These are phyloP conservation scores for Nannizziopsis barbatae DNA, from an alignment of 2,329 filamentous ascomycete genomes.

Conservation along the genomic window DNA sequence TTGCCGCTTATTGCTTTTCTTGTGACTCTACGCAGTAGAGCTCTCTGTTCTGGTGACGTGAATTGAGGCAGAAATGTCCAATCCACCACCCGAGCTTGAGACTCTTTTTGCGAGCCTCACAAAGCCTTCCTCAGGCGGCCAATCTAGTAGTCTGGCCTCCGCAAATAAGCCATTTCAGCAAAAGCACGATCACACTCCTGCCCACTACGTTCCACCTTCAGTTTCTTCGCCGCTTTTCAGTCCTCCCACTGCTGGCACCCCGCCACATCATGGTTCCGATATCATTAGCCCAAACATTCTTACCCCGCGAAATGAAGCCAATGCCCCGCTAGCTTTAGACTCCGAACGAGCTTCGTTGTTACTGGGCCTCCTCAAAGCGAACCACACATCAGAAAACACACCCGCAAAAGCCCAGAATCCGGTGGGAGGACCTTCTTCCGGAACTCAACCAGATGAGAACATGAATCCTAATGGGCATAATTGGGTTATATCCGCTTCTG, in stretches of 20 bases:
- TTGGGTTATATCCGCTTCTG: conserved; percentile 43
- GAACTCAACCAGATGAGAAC: conserved; percentile 23
- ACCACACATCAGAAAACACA: conserved; percentile 26
- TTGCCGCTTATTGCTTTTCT: conserved; percentile 19
- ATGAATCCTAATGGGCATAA: conserved; percentile 22
- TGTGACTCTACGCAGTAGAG: conserved; percentile 19
- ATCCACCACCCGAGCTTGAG: conserved; percentile 36
- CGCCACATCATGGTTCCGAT: conserved; percentile 47
- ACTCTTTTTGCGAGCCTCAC: conserved; percentile 38
- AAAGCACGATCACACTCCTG: conserved; percentile 24
- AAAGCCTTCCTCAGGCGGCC: conserved; percentile 28
- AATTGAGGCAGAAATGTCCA: conserved; percentile 37
- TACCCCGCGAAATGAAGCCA: conserved; percentile 35
- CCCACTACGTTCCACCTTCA: conserved; percentile 44
- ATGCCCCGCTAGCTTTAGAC: conserved; percentile 31
- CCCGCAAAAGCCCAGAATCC: conserved; percentile 15
- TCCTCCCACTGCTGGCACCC: conserved; percentile 43
- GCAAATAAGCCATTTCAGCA: conserved; percentile 23
- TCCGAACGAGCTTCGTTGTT: conserved; percentile 46
- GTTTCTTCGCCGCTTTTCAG: conserved; percentile 50
- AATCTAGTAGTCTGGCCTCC: conserved; percentile 22
- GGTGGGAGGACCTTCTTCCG: conserved; percentile 1
- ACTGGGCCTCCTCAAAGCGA: conserved; percentile 56
- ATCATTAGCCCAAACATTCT: conserved; percentile 47
- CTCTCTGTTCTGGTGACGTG: conserved; percentile 23